Conservation (phyloP, 2,329 filamentous ascomycete genomes). For the Trichoderma atroviride region DNA sequence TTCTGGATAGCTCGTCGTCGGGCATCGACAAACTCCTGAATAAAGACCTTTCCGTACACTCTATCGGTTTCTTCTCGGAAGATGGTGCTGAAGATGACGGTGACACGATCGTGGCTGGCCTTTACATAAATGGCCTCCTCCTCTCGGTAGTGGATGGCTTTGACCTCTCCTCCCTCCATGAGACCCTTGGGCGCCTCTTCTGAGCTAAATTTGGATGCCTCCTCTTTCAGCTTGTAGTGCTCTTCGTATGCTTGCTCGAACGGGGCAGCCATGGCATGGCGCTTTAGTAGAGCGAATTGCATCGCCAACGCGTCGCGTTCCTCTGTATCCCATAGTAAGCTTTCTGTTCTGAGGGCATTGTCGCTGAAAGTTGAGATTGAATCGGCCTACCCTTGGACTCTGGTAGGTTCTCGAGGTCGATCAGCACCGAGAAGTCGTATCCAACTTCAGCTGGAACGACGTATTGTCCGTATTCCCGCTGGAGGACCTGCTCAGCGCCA, state of each 20-base stretch:
- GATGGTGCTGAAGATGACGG: slow-evolving; percentile 97
- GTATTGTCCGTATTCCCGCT: slow-evolving; percentile 92
- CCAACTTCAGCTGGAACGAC: slow-evolving; percentile 85
- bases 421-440: slow-evolving; percentile 91
- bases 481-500: slow-evolving; percentile 86
- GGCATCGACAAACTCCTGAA: slow-evolving; percentile 98
- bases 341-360: background rate
- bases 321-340: slow-evolving; percentile 53
- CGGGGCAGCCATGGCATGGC: slow-evolving; percentile 97
- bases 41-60: slow-evolving; percentile 96
- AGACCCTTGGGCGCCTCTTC: slow-evolving; percentile 93
- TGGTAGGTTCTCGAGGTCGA: slow-evolving; percentile 88
- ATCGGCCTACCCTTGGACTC: slow-evolving; percentile 65
- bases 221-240: slow-evolving; percentile 81
- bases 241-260: slow-evolving; percentile 97
- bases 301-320: slow-evolving; percentile 82
- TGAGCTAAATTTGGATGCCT: slow-evolving; percentile 87
- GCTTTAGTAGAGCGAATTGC: slow-evolving; percentile 89
- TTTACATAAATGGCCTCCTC: slow-evolving; percentile 99
- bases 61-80: slow-evolving; percentile 98
- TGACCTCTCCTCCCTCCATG: slow-evolving; percentile 85
- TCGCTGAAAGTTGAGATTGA: background rate
- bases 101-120: slow-evolving; percentile 94
- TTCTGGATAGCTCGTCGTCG: slow-evolving; percentile 95
- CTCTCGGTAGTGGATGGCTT: slow-evolving; percentile 97